Evolutionary conservation across 306 rosid species (phyloP).

Genomic region (Vigna hirtella): DNA sequence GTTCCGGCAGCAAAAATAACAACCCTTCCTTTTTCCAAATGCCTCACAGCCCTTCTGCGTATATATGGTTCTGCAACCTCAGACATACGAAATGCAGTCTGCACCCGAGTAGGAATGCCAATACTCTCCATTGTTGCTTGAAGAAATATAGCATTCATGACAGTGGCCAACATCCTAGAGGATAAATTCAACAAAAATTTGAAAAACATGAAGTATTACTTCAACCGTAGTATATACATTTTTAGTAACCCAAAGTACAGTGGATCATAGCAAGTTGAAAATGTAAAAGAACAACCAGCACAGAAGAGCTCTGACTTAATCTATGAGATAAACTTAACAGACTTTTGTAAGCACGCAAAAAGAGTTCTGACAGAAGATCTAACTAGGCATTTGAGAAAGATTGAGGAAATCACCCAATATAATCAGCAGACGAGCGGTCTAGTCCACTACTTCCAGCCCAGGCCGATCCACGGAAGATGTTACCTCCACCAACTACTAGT

Average conservation of each 20-base stretch:
- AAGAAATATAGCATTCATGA: conserved; percentile 97
- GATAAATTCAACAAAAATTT: conserved; percentile 25
- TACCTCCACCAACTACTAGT: conserved; percentile 95
- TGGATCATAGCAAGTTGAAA: conserved; percentile 6
- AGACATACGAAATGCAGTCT: conserved; percentile 97
- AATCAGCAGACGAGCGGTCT: conserved; percentile 97
- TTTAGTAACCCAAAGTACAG: background rate
- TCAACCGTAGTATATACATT: background rate
- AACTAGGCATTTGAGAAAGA: conserved; percentile 16
- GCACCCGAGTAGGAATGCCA: conserved; percentile 96
- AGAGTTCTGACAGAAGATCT: conserved; percentile 36
- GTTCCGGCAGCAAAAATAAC: conserved; percentile 99
- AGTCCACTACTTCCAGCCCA: conserved; percentile 94
- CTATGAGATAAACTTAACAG: conserved; percentile 4
- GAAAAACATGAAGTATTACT: conserved; percentile 10
- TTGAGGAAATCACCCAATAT: conserved; percentile 76
- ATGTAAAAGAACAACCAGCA: conserved; percentile 3
- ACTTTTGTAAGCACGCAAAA: conserved; percentile 1
- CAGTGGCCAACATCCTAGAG: conserved; percentile 94
- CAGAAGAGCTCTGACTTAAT: background rate
- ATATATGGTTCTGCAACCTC: conserved; percentile 99
- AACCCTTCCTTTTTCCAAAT: conserved; percentile 95
- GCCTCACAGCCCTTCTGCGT: conserved; percentile 96
- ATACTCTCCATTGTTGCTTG: conserved; percentile 99
- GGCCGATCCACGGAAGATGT: conserved; percentile 93